These are phyloP conservation scores for Corymbia maculata DNA, from an alignment of 345 rosid species.

Conservation along the genomic window DNA sequence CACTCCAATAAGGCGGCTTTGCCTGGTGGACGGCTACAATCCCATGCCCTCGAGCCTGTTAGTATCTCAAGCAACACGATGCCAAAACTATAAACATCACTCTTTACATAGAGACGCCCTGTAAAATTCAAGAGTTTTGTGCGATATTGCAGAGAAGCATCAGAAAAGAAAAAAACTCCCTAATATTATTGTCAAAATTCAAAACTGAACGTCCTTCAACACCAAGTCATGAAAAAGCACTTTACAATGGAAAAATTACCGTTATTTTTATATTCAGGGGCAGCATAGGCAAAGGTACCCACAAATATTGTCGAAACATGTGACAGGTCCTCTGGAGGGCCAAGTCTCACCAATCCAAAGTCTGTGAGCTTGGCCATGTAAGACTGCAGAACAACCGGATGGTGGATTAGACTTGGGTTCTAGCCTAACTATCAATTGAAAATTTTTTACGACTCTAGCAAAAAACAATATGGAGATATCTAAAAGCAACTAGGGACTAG, in stretches of 20 bases:
- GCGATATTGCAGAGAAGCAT: not conserved
- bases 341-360: not conserved
- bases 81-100: conserved; percentile 1
- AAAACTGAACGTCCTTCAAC: not conserved
- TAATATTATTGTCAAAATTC: not conserved
- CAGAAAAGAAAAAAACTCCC: not conserved
- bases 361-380: not conserved
- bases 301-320: not conserved
- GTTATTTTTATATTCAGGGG: not conserved
- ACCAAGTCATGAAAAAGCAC: not conserved
- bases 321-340: not conserved
- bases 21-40: not conserved
- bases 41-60: not conserved
- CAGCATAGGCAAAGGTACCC: not conserved
- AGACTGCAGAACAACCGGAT: not conserved
- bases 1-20: not conserved
- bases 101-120: not conserved
- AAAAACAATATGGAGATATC: not conserved
- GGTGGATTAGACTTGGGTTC: not conserved
- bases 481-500: not conserved
- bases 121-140: not conserved
- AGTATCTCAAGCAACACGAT: not conserved
- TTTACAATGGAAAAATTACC: not conserved
- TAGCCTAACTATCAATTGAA: not conserved
- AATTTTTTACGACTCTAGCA: not conserved